A percentile compares a stretch with the other conserved stretches of the same genome.
These are phyloP conservation scores for Malassezia vespertilionis DNA, from an alignment of 1,284 basidiomycete species.

Conservation along the genomic window DNA sequence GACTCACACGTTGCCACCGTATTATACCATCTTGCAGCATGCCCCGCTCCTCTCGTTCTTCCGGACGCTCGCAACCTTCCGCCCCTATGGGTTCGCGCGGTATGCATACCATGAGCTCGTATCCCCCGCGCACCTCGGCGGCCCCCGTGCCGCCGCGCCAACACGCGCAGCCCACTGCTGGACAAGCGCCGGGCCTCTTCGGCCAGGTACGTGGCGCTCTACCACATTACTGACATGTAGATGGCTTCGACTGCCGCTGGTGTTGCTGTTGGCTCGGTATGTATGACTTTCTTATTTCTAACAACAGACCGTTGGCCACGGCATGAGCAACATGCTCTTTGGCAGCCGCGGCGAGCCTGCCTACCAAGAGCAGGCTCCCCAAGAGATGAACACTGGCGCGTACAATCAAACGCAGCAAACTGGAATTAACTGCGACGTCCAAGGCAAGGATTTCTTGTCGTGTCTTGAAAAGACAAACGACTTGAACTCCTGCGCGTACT, in stretches of 20 bases:
- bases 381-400: slow-evolving; percentile 23
- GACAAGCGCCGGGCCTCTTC: slow-evolving; percentile 33
- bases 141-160: slow-evolving; percentile 7
- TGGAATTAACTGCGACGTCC: slow-evolving; percentile 51
- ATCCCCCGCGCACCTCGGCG: not conserved
- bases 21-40: slow-evolving; percentile 19
- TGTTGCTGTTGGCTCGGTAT: slow-evolving; percentile 63
- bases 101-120: slow-evolving; percentile 36
- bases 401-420: slow-evolving; percentile 18
- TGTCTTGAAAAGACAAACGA: slow-evolving; percentile 49
- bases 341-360: slow-evolving; percentile 54
- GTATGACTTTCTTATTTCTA: not conserved
- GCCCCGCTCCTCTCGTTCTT: slow-evolving; percentile 39
- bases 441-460: slow-evolving; percentile 51
- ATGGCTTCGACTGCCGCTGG: slow-evolving; percentile 82
- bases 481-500: slow-evolving; percentile 54
- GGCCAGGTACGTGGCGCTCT: slow-evolving; percentile 22
- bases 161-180: slow-evolving; percentile 18
- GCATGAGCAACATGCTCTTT: slow-evolving; percentile 71
- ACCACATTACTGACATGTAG: slow-evolving; percentile 14
- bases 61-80: slow-evolving; percentile 28
- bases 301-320: slow-evolving; percentile 61
- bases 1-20: not conserved
- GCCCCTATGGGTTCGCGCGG: slow-evolving; percentile 36
- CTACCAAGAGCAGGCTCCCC: slow-evolving; percentile 47